phyloP scores from a whole-genome alignment of 257 asterid species.

The Asclepias syriaca region DNA sequence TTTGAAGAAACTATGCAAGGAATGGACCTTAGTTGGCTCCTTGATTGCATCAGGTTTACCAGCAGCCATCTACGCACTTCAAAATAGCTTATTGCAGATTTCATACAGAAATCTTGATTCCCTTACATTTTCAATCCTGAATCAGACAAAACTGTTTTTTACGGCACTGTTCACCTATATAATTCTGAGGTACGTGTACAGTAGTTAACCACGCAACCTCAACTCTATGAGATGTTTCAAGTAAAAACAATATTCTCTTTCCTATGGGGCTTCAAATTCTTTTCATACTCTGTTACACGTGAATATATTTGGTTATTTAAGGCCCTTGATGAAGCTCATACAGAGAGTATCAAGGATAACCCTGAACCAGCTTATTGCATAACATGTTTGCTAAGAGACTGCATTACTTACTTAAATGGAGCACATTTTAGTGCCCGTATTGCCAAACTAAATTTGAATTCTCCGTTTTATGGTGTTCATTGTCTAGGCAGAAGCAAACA shows the following conservation, averaged over 20 bases:
- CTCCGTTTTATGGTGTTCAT: conserved; percentile 11
- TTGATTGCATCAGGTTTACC: conserved; percentile 96
- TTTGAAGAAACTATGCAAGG: conserved; percentile 52
- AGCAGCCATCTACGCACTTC: conserved; percentile 93
- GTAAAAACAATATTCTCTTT: background rate
- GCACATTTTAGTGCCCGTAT: background rate
- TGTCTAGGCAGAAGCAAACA: conserved; percentile 79
- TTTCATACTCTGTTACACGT: background rate
- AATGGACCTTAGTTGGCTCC: conserved; percentile 83
- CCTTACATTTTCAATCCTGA: conserved; percentile 91
- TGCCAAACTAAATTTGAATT: background rate
- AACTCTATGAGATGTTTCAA: background rate
- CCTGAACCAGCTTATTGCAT: background rate
- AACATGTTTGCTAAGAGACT: background rate
- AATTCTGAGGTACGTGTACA: conserved; percentile 61
- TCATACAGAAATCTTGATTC: conserved; percentile 91
- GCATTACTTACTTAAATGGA: background rate
- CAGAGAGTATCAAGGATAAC: background rate
- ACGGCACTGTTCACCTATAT: conserved; percentile 83
- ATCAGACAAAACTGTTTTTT: conserved; percentile 93
- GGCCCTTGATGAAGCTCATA: background rate
- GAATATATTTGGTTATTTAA: background rate
- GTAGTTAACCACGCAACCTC: conserved; percentile 2
- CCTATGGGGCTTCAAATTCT: background rate
- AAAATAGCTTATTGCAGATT: conserved; percentile 93